Evolutionary conservation across 345 rosid species (phyloP), one percentile per base, ranked within the genome.

Genomic region (Gossypium mustelinum): DNA sequence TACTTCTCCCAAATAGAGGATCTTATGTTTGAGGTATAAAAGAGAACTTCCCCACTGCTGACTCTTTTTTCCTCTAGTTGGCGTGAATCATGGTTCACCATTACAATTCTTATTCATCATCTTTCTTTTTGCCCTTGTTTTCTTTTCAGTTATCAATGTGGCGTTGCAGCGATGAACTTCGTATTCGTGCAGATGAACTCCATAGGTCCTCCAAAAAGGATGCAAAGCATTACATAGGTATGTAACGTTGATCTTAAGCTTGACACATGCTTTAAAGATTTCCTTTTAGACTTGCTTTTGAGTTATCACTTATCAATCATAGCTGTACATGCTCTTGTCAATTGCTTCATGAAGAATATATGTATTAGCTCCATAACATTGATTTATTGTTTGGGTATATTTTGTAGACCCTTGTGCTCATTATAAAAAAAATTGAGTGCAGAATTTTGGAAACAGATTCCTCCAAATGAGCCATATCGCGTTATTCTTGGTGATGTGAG

Each of bases 1-100:
- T 95, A 95, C 87, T 95, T 86, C 76, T 93, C 98, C 55, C 99
- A 93, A 80, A 95, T 95, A 17, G 99, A 95, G 86, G 99, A 93
- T 80, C 95, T 95, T 63, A 93, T 95, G 99, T 93, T 95, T 48
- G 98, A 95, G 98, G 99, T 95, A 87, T 73, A 24, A 47, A 69
- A 69, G 44, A 27, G 45, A 51, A 48, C 44, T 68, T 24, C 71
- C 56, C 56, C 1, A 56, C 14, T n/a, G 1, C 12, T 0, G 39
- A 51, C 58, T 14, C 9, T 16, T 68, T 58, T 56, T 52, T 2
- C 8, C 39, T 58, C 29, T 72, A 14, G 13, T 72, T 43, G 11
- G 55, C 13, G 43, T 17, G 24, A 9, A 20, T 24, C 6, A 9
- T 44, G 52, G 13, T 61, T 55, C 44, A 22, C n/a, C 45, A 44